These are phyloP conservation scores for Ceratocystis harringtonii DNA, from an alignment of 2,329 filamentous ascomycete genomes.

Conservation along the genomic window DNA sequence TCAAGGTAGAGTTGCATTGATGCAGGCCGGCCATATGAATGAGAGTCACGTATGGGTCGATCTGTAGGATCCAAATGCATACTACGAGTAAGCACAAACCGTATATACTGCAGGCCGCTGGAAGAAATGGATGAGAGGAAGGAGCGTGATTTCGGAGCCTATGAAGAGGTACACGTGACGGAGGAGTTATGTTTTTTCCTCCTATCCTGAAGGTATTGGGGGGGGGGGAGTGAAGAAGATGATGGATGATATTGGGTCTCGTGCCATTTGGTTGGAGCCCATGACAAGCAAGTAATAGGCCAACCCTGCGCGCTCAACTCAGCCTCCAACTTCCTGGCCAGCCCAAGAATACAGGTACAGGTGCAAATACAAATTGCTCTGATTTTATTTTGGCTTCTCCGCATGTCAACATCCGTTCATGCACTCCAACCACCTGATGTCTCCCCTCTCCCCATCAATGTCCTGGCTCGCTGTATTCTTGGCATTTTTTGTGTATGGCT, in stretches of 20 bases:
- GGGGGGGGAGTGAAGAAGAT: too few species aligned
- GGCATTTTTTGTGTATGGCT: not conserved
- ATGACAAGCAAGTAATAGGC: too few species aligned
- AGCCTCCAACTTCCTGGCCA: too few species aligned
- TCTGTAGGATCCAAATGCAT: not conserved
- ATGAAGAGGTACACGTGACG: too few species aligned
- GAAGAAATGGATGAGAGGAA: too few species aligned
- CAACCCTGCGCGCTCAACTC: too few species aligned
- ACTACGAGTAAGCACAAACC: not conserved
- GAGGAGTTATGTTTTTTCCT: too few species aligned
- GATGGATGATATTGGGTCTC: too few species aligned
- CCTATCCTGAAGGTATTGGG: too few species aligned
- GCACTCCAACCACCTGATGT: conserved; percentile 3
- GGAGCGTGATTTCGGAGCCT: too few species aligned
- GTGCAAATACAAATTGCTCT: not conserved
- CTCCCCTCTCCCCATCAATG: not conserved
- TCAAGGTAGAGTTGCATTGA: not conserved
- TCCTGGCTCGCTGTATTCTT: not conserved
- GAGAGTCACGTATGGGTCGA: not conserved
- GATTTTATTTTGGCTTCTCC: not conserved
- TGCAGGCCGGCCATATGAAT: not conserved
- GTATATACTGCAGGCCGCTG: too few species aligned
- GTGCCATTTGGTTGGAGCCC: too few species aligned
- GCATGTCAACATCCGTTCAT: not conserved
- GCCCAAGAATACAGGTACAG: not conserved